Base-by-base conservation (phyloP, 345 rosid genomes). In the Arabis hirsuta region DNA sequence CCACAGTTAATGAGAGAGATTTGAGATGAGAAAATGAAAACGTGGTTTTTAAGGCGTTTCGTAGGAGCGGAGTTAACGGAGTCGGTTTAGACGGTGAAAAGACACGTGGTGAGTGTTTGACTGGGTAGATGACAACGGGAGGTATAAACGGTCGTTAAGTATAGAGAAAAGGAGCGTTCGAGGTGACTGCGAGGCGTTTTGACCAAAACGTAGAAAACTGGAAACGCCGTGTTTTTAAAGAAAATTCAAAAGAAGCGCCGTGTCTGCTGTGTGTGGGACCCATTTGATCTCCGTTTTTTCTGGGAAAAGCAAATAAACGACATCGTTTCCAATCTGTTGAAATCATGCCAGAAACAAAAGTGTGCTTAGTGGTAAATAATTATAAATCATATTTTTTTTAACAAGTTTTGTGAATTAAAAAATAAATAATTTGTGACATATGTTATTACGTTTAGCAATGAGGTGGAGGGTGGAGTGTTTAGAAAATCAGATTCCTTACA, bases 191-290 rank as follows among this genome's bases (percentile, higher is more conserved):
- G 3, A 36, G 45, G 38, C 31, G 68, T 52, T 13, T 66, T 66
- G 78, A 41, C 67, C 43, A 26, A 36, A 67, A 67, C 57, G 69
- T 51, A 58, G 43, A 38, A 36, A 62, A 51, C 47, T 31, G 41
- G 61, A 51, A 67, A 60, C 78, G 68, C 62, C 7, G 62, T 44
- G 71, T 56, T 55, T 29, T 0, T 27, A 5, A 41, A 44, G 73
- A 75, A 75, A 62, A 45, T 69, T 69, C 64, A 76, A 76, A 76
- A 76, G 70, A 46, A 69, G 65, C 71, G 74, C 75, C 71, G 73
- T 61, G 74, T 68, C 43, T 68, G 61, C 72, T 62, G 65, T 55
- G 2, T 69, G 69, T 67, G 57, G 67, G 47, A 34, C 79, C 71
- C 52, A 53, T 69, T 67, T 75, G 69, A 68, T 75, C 73, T 44